Base-by-base conservation (phyloP, 345 rosid species). In the Acer negundo region DNA sequence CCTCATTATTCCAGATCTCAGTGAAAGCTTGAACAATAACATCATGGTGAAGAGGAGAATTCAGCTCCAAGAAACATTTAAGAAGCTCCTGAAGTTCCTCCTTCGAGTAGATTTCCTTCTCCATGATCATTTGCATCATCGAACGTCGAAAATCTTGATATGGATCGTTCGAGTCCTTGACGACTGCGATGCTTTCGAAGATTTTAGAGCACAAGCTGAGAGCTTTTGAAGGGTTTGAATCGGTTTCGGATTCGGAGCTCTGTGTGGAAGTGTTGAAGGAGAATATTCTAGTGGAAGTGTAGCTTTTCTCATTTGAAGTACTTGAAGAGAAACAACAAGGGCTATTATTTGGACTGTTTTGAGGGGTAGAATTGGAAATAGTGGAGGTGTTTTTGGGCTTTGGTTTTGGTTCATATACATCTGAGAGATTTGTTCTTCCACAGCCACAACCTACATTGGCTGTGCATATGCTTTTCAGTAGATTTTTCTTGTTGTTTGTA, bases 61-160 rank as follows among this genome's bases (percentile, higher is more conserved):
- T 90, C 46, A 86, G 84, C 68, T 80, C 78, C 78, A 90, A 65
- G 83, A 87, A 85, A 69, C 92, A 86, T 12, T 81, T 84, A 31
- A 89, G 89, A 63, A 90, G 94, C 80, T 85, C 84, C 63, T 78
- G 79, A 12, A 89, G 87, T 31, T 89, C 88, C 26, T 79, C 73
- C 24, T 80, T 67, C 0, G 89, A 73, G 77, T 67, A 78, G 59
- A 90, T 86, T 78, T 84, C 86, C 62, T 84, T 82, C 71, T 89
- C 92, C 80, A 66, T 69, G 51, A 89, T 85, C 94, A 90, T 89
- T 58, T 84, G 88, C 71, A 75, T 68, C 90, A 89, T 90, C 64
- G 92, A 90, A 28, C 73, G 77, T 53, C 74, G 84, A 74, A 90
- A 90, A 82, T 89, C 92, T 53, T 67, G 59, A 42, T 81, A 86